These are phyloP conservation scores for Asparagopsis taxiformis DNA, from an alignment of 31 red algal species.

Conservation along the genomic window DNA sequence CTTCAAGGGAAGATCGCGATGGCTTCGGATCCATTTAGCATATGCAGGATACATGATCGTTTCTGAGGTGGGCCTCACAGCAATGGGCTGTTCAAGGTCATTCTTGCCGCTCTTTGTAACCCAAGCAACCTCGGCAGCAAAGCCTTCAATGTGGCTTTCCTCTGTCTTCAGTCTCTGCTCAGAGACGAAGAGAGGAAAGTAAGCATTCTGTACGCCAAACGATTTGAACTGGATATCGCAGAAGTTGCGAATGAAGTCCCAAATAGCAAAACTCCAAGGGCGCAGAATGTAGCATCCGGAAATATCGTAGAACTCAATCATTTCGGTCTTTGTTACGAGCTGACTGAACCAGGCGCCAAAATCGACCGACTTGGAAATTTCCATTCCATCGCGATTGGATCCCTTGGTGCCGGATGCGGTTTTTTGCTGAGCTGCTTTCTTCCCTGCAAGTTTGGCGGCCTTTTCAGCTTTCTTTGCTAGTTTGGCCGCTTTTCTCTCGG, in stretches of 20 bases:
- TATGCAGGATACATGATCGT: slow-evolving; percentile 96
- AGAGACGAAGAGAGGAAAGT: slow-evolving; percentile 95
- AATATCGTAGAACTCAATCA: slow-evolving; percentile 95
- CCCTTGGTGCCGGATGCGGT: slow-evolving; percentile 35
- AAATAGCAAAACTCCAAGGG: slow-evolving; percentile 89
- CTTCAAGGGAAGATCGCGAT: slow-evolving; percentile 95
- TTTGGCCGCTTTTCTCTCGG: slow-evolving; percentile 24
- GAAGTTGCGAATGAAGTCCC: slow-evolving; percentile 85
- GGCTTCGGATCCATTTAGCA: slow-evolving; percentile 93
- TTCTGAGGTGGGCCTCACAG: slow-evolving; percentile 96
- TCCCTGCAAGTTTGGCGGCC: slow-evolving; percentile 29
- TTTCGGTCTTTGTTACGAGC: slow-evolving; percentile 86
- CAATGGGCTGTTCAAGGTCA: slow-evolving; percentile 91
- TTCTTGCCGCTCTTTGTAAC: slow-evolving; percentile 83
- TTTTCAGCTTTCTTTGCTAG: slow-evolving; percentile 33
- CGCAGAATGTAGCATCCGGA: slow-evolving; percentile 94
- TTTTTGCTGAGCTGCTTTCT: slow-evolving; percentile 9
- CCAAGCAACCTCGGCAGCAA: slow-evolving; percentile 98
- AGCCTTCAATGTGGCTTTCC: slow-evolving; percentile 93
- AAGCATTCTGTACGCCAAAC: slow-evolving; percentile 95
- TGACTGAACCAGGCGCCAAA: slow-evolving; percentile 88
- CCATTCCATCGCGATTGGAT: slow-evolving; percentile 78
- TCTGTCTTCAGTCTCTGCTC: slow-evolving; percentile 72
- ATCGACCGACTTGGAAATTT: slow-evolving; percentile 74
- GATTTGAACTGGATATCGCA: slow-evolving; percentile 89